phyloP scores from a whole-genome alignment of 148 eudicot species.

The Oxyria digyna region DNA sequence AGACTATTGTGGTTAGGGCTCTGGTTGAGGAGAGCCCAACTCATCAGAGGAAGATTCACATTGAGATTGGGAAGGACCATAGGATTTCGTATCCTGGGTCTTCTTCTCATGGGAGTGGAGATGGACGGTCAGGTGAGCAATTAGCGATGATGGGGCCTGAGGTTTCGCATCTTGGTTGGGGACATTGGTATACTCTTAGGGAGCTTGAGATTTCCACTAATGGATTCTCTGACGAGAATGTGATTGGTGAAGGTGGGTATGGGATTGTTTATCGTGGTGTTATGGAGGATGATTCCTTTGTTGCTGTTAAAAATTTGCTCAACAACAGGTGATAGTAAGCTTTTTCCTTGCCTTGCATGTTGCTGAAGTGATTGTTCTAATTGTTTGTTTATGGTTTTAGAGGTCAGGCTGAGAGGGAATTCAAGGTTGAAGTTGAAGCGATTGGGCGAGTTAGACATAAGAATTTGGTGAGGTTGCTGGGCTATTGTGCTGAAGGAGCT shows the following conservation, averaged over 20 bases:
- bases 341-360: neutral
- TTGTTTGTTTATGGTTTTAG: constrained; percentile 19
- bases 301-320: constrained; percentile 87
- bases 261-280: constrained; percentile 73
- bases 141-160: constrained; percentile 25
- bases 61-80: constrained; percentile 47
- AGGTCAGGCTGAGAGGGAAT: constrained; percentile 95
- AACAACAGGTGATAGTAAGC: constrained; percentile 51
- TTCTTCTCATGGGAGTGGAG: constrained; percentile 23
- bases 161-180: constrained; percentile 89
- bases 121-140: constrained; percentile 24
- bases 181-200: constrained; percentile 78
- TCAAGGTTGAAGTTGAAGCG: constrained; percentile 90
- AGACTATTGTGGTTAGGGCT: constrained; percentile 10
- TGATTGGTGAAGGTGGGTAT: constrained; percentile 96
- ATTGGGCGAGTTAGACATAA: constrained; percentile 93
- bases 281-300: constrained; percentile 26
- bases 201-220: constrained; percentile 67
- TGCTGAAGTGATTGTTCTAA: neutral
- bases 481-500: constrained; percentile 95
- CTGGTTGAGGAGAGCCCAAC: constrained; percentile 15
- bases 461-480: constrained; percentile 75
- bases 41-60: constrained; percentile 32
- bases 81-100: constrained; percentile 37
- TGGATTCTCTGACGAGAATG: constrained; percentile 66